These are phyloP conservation scores for Lactarius sanguifluus DNA, from an alignment of 768 basidiomycete species.

Conservation along the genomic window DNA sequence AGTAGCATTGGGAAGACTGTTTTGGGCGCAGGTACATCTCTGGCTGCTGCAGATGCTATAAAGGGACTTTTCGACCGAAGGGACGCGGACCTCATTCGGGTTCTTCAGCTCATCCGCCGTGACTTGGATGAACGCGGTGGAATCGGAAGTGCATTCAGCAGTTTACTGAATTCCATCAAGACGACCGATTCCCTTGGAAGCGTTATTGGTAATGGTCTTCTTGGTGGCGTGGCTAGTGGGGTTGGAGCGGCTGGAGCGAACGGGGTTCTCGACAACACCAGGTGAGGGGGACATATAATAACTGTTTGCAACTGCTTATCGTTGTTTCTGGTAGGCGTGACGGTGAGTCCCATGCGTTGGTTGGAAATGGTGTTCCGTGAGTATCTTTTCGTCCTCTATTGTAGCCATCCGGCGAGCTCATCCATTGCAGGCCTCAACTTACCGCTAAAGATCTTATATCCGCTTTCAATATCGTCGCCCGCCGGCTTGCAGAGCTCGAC, in stretches of 20 bases:
- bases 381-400: neutral
- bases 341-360: no score
- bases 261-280: neutral
- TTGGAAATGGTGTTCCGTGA: no score
- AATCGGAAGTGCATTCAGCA: neutral
- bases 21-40: no score
- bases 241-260: neutral
- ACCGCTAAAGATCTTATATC: neutral
- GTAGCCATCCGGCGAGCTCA: neutral
- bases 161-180: neutral
- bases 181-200: neutral
- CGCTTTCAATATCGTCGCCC: neutral
- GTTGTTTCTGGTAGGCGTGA: neutral
- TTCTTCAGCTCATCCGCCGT: no score
- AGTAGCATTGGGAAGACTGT: no score
- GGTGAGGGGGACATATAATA: neutral
- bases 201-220: neutral
- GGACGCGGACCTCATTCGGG: no score
- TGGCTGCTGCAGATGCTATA: no score
- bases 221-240: neutral
- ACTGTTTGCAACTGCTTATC: neutral
- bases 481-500: slow-evolving; percentile 7
- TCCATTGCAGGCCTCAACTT: neutral
- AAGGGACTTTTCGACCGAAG: no score
- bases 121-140: no score